Base-by-base conservation (phyloP, 2,329 filamentous ascomycete genomes). In the Aspergillus sp. region DNA sequence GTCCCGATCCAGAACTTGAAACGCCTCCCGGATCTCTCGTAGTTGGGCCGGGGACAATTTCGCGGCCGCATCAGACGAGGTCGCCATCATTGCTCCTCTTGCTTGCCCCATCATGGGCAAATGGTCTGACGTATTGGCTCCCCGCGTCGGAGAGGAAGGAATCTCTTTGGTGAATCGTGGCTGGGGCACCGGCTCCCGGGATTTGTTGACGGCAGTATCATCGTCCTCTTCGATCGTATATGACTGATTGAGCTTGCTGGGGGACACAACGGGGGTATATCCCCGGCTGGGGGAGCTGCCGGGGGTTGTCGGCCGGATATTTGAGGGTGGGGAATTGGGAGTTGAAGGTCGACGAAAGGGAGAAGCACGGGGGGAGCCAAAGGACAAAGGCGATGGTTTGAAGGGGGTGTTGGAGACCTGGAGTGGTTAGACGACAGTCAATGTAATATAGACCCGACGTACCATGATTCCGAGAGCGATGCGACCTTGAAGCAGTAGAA, bases 1-100 rank as follows among this genome's bases (percentile, higher is more conserved):
- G 71, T 94, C 87, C 54, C 90, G 82, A 71, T 97, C 94, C 44
- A 99, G 80, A 53, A 96, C 91, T 71, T 95, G 90, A 71, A 97
- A 99, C 0, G 88, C 90, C 68, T 97, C 93, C 55, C 94, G 84
- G 73, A 99, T 82, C 62, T 90, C 89, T 64, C 92, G 85, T 33
- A 96, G 84, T 62, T 96, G 90, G 3, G 89, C 80, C 2, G 90
- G 85, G 35, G 93, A 88, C 40, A 97, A 74, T 64, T 73, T 59
- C 63, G 76, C 60, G 62, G 80, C 52, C 55, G 66, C 54, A 60
- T 73, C 74, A 22, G 60, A 66, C 32, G 61, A 59, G 7, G 56
- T 56, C 20, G 57, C 54, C 50, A 58, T 58, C 41, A 64, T 59
- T 9, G 57, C 62, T 43, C 16, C 16, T 17, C 55, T 51, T 4